These are phyloP conservation scores for Gaeumannomyces sp. DNA, from an alignment of 2,329 filamentous ascomycete genomes.

Conservation along the genomic window DNA sequence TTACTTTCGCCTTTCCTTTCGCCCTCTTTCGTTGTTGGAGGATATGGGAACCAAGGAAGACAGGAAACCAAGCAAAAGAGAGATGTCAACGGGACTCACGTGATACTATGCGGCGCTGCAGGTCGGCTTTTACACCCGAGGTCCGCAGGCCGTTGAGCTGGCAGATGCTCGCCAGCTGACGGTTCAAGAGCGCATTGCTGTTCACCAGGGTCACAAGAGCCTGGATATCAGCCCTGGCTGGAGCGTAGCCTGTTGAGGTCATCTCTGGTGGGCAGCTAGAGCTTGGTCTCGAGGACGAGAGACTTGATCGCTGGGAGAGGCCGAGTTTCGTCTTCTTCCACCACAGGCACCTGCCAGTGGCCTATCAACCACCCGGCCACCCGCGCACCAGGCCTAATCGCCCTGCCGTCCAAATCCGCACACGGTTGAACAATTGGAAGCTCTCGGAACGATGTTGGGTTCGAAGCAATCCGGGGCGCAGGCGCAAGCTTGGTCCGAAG, in stretches of 20 bases:
- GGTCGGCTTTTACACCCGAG: constrained; percentile 76
- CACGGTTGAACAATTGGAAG: background rate
- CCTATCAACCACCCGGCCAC: background rate
- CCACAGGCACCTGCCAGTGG: background rate
- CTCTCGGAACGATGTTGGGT: no score
- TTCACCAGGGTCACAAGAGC: constrained; percentile 39
- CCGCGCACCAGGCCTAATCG: background rate
- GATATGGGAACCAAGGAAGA: background rate
- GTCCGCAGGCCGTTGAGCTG: constrained; percentile 67
- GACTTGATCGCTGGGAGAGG: background rate
- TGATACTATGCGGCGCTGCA: constrained; percentile 71
- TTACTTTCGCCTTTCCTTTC: background rate
- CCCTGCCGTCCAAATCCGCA: background rate
- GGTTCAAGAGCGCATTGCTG: constrained; percentile 42
- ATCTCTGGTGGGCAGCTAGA: constrained; percentile 9
- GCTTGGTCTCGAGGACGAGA: background rate
- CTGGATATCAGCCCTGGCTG: constrained; percentile 33
- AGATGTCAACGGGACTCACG: constrained; percentile 51
- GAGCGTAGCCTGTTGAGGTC: constrained; percentile 12
- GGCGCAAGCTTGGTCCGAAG: background rate
- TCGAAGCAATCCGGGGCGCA: no score
- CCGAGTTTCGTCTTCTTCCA: background rate
- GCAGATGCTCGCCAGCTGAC: constrained; percentile 71
- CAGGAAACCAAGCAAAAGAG: constrained; percentile 5
- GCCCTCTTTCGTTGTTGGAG: no score